Conservation (phyloP, 2,329 filamentous ascomycete genomes). For the Aschersonia sp. region DNA sequence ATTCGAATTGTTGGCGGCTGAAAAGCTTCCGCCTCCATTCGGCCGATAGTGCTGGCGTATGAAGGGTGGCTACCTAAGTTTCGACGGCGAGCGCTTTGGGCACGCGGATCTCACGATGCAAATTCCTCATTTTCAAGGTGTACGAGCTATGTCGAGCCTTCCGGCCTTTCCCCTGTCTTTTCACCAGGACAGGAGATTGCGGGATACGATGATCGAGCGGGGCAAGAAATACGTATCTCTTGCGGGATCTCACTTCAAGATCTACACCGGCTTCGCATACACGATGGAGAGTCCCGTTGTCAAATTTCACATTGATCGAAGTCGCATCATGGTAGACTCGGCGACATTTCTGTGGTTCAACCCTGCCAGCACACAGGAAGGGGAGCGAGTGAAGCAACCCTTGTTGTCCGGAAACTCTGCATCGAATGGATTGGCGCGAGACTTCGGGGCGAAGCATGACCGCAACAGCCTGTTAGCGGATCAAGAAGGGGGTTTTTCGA, state of each 20-base stretch:
- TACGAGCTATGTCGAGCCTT: conserved; percentile 68
- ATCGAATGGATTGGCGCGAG: no score
- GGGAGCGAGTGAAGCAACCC: no score
- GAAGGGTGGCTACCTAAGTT: conserved; percentile 71
- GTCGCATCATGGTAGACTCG: no score
- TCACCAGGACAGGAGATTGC: conserved; percentile 47
- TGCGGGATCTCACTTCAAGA: conserved; percentile 25
- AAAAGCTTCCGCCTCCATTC: conserved; percentile 54
- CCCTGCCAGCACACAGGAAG: no score
- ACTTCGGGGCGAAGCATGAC: no score
- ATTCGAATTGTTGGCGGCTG: conserved; percentile 67
- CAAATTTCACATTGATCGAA: no score
- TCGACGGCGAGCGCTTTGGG: conserved; percentile 76
- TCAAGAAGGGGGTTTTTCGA: no score
- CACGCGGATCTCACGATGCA: conserved; percentile 57
- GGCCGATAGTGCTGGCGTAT: conserved; percentile 64
- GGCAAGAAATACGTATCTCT: conserved; percentile 74
- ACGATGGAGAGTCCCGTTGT: no score
- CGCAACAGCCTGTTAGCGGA: no score
- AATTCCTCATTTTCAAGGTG: conserved; percentile 63
- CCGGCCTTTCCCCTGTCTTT: conserved; percentile 66
- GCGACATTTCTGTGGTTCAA: no score
- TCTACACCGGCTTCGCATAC: neutral
- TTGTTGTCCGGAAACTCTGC: no score
- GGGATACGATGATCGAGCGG: conserved; percentile 55